A percentile compares a stretch with the other conserved stretches of the same genome.
phyloP scores from a whole-genome alignment of 148 eudicot species.

The Rhododendron ferrugineum region DNA sequence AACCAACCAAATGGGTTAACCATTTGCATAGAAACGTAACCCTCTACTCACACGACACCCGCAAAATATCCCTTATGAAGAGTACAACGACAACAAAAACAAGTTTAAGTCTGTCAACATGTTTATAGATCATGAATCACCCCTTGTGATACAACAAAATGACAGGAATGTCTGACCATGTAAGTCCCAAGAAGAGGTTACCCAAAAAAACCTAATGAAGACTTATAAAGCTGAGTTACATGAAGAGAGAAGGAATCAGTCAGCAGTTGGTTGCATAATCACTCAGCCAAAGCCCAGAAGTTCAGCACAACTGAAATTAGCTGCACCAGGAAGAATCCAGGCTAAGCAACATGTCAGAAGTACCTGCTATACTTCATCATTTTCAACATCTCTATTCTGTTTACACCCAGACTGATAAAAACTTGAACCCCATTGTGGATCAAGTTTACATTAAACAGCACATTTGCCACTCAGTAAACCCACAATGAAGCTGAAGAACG shows the following conservation, averaged over 20 bases:
- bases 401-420: neutral
- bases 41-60: neutral
- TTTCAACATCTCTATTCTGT: conserved; percentile 2
- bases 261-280: conserved; percentile 7
- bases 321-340: conserved; percentile 9
- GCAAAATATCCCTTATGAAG: neutral
- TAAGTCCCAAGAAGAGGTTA: neutral
- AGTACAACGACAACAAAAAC: neutral
- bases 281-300: neutral
- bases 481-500: neutral
- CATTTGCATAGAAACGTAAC: neutral
- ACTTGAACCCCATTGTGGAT: neutral
- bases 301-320: conserved; percentile 4
- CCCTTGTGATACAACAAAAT: neutral
- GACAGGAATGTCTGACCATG: neutral
- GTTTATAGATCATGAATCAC: neutral
- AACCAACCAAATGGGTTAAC: neutral
- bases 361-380: conserved; percentile 7
- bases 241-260: conserved; percentile 6
- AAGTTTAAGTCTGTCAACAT: neutral
- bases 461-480: neutral
- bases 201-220: neutral
- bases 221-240: neutral
- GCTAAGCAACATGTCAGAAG: neutral
- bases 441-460: neutral